A percentile compares a stretch with the other conserved stretches of the same genome.
Evolutionary conservation across 306 rosid genomes (phyloP).

Genomic region (Dicorynia guianensis): DNA sequence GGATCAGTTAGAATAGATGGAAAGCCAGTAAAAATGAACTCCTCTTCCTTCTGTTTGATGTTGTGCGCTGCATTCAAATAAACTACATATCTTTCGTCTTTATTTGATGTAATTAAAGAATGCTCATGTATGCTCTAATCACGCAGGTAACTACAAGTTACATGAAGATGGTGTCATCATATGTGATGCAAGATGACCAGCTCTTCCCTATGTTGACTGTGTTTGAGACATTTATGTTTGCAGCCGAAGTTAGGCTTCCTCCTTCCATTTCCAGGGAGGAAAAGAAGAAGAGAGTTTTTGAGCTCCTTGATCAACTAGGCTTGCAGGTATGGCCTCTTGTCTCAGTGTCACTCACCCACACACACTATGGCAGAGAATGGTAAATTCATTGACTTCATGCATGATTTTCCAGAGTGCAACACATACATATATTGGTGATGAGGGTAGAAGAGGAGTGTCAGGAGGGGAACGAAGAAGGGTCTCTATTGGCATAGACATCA

Average conservation of each 20-base stretch:
- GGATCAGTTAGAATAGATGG: conserved; percentile 86
- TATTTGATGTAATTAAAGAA: background rate
- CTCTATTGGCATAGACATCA: conserved; percentile 85
- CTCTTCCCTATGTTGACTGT: conserved; percentile 88
- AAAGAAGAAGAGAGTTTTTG: conserved; percentile 74
- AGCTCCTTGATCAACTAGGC: conserved; percentile 76
- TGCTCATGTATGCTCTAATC: conserved; percentile 29
- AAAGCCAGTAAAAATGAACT: conserved; percentile 52
- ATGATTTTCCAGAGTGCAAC: conserved; percentile 64
- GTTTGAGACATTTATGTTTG: conserved; percentile 88
- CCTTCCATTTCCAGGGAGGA: conserved; percentile 71
- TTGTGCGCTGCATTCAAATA: background rate
- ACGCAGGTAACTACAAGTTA: conserved; percentile 81
- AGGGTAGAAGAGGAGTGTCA: conserved; percentile 84
- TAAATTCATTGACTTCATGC: conserved; percentile 15
- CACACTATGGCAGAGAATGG: background rate
- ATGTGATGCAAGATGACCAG: conserved; percentile 96
- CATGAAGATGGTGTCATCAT: conserved; percentile 93
- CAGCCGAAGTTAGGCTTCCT: conserved; percentile 92
- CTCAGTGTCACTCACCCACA: background rate
- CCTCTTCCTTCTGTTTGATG: conserved; percentile 4
- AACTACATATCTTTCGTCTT: background rate
- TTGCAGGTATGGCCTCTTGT: conserved; percentile 60
- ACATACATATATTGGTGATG: conserved; percentile 86
- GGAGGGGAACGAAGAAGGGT: conserved; percentile 92